Evolutionary conservation across 345 rosid genomes (phyloP).

Genomic region (Citropsis articulata): DNA sequence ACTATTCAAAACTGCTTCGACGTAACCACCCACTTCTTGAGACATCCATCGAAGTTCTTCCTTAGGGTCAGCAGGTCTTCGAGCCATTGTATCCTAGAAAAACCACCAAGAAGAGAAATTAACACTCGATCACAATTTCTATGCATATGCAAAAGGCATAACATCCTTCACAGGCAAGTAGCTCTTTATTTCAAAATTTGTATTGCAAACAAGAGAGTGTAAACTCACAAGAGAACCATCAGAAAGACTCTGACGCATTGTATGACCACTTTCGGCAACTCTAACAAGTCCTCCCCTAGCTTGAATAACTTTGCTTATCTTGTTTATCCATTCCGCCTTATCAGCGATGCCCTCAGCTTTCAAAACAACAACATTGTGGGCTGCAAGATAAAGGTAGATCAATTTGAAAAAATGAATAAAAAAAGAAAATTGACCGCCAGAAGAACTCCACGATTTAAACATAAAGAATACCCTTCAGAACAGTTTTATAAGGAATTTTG

Average conservation of each 20-base stretch:
- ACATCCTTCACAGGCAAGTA: not conserved
- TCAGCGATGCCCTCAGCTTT: slow-evolving; percentile 89
- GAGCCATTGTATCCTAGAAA: slow-evolving; percentile 71
- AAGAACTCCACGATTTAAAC: not conserved
- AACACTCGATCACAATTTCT: not conserved
- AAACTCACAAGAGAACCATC: slow-evolving; percentile 93
- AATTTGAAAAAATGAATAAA: not conserved
- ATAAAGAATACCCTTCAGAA: slow-evolving; percentile 54
- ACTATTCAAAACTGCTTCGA: slow-evolving; percentile 93
- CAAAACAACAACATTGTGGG: slow-evolving; percentile 72
- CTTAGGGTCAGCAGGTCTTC: slow-evolving; percentile 86
- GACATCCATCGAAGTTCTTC: slow-evolving; percentile 99
- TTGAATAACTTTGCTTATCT: slow-evolving; percentile 63
- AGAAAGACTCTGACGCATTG: slow-evolving; percentile 84
- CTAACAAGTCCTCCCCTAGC: slow-evolving; percentile 60
- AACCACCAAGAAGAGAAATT: not conserved
- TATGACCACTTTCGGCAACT: slow-evolving; percentile 42
- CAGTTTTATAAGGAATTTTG: slow-evolving; percentile 90
- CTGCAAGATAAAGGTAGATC: slow-evolving; percentile 36
- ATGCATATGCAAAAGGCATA: not conserved
- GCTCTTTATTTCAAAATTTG: not conserved
- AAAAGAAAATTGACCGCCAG: not conserved
- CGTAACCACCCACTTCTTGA: slow-evolving; percentile 95
- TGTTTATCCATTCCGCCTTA: slow-evolving; percentile 85
- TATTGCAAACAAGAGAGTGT: not conserved